Percentiles rank a stretch among this genome's conserved stretches.
phyloP scores from a whole-genome alignment of 176 grass and related monocot species.

The Coix lacrymajobi region DNA sequence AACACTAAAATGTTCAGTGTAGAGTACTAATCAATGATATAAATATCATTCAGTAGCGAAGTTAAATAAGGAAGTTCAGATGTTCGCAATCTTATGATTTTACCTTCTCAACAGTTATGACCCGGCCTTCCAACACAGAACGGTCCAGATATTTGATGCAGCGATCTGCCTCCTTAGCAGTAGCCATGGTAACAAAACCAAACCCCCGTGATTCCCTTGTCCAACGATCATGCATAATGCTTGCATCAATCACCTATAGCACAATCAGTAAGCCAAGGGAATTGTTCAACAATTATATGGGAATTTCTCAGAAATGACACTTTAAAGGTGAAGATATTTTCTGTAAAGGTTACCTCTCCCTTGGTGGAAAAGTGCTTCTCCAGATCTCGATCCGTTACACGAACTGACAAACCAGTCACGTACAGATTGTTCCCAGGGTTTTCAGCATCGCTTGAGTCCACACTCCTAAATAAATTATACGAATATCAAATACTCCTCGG shows the following conservation, averaged over 20 bases:
- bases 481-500: neutral
- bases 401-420: constrained; percentile 63
- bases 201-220: constrained; percentile 85
- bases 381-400: constrained; percentile 37
- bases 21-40: constrained; percentile 6
- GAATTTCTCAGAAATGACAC: neutral
- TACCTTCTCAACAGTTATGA: constrained; percentile 97
- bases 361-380: constrained; percentile 51
- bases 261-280: neutral
- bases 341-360: constrained; percentile 55
- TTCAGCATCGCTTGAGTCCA: constrained; percentile 51
- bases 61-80: neutral
- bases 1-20: constrained; percentile 41
- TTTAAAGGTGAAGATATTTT: neutral
- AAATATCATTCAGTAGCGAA: constrained; percentile 9
- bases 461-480: constrained; percentile 31
- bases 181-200: constrained; percentile 92
- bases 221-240: constrained; percentile 68
- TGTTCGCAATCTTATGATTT: neutral
- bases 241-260: constrained; percentile 57
- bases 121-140: constrained; percentile 77
- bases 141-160: constrained; percentile 80
- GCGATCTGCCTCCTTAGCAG: constrained; percentile 50
- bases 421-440: constrained; percentile 69
- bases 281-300: neutral